phyloP scores from a whole-genome alignment of 352 stramenopile genomes.

The Globisporangium alternatum region DNA sequence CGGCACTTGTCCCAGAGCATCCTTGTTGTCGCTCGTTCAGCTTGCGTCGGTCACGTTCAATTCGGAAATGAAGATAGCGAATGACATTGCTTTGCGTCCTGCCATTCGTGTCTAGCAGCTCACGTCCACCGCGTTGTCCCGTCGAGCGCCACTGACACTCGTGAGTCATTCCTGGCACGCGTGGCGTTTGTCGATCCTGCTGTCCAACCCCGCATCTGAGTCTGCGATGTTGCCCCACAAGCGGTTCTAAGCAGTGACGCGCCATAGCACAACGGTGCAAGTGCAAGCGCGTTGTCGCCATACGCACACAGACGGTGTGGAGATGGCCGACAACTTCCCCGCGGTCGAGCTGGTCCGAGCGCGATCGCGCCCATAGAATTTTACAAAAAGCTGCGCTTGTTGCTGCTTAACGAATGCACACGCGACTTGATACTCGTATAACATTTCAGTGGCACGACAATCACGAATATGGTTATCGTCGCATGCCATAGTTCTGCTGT shows the following conservation, averaged over 20 bases:
- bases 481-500: no score
- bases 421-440: no score
- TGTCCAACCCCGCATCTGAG: conserved; percentile 9
- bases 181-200: not conserved
- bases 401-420: no score
- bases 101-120: not conserved
- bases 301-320: not conserved
- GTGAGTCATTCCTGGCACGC: not conserved
- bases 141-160: not conserved
- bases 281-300: not conserved
- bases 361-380: no score
- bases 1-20: conserved; percentile 1
- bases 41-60: not conserved
- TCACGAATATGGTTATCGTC: no score
- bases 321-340: no score
- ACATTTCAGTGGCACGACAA: no score
- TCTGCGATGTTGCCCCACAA: not conserved
- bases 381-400: no score
- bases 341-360: no score
- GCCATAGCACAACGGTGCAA: not conserved
- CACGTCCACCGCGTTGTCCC: not conserved
- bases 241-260: not conserved
- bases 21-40: conserved; percentile 1
- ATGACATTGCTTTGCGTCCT: not conserved
- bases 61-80: conserved; percentile 1